These are phyloP conservation scores for Daedaleopsis nitida DNA, from an alignment of 768 basidiomycete genomes.

Conservation along the genomic window DNA sequence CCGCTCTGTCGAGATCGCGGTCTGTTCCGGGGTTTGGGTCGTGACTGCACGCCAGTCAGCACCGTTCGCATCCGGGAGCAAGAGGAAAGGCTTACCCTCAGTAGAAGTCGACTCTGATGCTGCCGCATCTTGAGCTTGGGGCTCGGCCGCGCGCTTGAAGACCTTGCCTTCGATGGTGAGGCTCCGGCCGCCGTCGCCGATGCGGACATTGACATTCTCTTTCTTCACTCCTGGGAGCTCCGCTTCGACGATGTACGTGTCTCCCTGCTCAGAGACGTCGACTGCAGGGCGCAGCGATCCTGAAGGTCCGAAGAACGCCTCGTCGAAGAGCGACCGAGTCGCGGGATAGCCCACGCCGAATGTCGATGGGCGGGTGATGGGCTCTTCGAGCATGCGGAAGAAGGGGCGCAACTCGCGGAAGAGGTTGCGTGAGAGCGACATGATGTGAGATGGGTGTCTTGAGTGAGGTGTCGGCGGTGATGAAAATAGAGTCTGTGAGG, in stretches of 20 bases:
- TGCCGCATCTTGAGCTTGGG: slow-evolving; percentile 3
- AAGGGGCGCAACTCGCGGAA: slow-evolving; percentile 73
- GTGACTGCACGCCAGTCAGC: neutral
- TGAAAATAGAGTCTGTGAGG: neutral
- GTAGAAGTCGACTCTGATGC: slow-evolving; percentile 7
- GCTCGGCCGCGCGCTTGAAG: slow-evolving; percentile 31
- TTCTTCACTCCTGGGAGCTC: slow-evolving; percentile 80
- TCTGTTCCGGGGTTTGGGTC: slow-evolving; percentile 29
- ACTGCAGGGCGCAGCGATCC: slow-evolving; percentile 52
- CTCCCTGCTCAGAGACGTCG: slow-evolving; percentile 66
- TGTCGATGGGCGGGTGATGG: slow-evolving; percentile 45
- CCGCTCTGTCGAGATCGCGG: slow-evolving; percentile 61
- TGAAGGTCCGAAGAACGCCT: slow-evolving; percentile 48
- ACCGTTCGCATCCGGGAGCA: slow-evolving; percentile 11
- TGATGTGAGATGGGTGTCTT: slow-evolving; percentile 6
- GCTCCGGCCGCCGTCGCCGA: slow-evolving; percentile 71
- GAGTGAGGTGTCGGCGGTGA: neutral
- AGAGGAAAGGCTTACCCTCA: slow-evolving; percentile 32
- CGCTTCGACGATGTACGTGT: slow-evolving; percentile 70
- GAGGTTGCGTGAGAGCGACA: slow-evolving; percentile 33
- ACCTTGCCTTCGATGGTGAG: slow-evolving; percentile 73
- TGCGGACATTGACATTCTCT: slow-evolving; percentile 69
- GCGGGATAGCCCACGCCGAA: slow-evolving; percentile 27
- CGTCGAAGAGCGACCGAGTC: slow-evolving; percentile 46
- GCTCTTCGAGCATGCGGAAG: slow-evolving; percentile 78